Conservation (phyloP, 176 grass and related monocot species). For the Pontederia crassipes region DNA sequence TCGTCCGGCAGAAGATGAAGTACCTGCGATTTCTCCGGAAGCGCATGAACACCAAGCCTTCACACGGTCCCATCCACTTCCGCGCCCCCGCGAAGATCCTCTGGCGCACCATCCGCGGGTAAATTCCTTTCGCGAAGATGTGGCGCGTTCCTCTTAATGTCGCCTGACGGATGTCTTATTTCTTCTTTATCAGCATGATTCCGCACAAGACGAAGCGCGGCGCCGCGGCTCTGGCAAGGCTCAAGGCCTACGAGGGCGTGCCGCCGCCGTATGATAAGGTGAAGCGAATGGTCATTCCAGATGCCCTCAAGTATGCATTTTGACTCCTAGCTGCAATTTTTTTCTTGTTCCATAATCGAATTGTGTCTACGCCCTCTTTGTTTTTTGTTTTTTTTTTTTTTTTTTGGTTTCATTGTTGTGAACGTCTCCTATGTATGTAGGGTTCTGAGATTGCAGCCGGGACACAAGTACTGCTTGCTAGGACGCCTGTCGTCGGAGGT, state of each 20-base stretch:
- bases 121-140: background rate
- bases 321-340: background rate
- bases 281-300: background rate
- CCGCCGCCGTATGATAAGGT: background rate
- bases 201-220: background rate
- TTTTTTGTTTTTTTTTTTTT: background rate
- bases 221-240: background rate
- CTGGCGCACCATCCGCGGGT: background rate
- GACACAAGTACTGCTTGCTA: background rate
- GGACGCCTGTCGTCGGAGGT: background rate
- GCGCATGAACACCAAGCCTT: background rate
- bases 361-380: background rate
- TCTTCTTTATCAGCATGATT: background rate
- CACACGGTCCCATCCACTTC: background rate
- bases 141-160: too few relatives aligned
- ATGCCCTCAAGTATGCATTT: background rate
- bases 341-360: background rate
- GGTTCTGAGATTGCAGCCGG: background rate
- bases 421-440: background rate
- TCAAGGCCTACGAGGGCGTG: background rate
- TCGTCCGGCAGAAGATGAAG: too few relatives aligned
- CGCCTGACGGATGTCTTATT: background rate
- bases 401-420: background rate
- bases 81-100: background rate
- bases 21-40: too few relatives aligned